These are phyloP conservation scores for Niveomyces coronatus DNA, from an alignment of 2,329 filamentous ascomycete species.

Conservation along the genomic window DNA sequence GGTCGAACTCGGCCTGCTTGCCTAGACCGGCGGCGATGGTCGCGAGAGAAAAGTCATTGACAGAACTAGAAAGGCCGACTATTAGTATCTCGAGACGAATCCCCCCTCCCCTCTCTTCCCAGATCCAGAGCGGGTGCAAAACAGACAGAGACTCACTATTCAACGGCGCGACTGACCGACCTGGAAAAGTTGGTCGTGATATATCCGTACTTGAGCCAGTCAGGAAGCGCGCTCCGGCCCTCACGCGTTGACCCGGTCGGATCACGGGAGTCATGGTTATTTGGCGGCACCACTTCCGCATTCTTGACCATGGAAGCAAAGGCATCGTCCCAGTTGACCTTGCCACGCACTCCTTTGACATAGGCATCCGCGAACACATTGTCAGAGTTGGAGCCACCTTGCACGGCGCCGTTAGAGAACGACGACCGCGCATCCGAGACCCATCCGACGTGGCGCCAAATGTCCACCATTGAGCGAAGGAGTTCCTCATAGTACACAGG, in stretches of 20 bases:
- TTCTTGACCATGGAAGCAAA: slow-evolving; percentile 56
- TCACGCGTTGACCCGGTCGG: slow-evolving; percentile 53
- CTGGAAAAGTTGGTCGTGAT: slow-evolving; percentile 53
- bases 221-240: slow-evolving; percentile 56
- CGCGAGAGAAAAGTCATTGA: slow-evolving; percentile 58
- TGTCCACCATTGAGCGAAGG: slow-evolving; percentile 56
- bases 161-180: slow-evolving; percentile 53
- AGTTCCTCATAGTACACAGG: slow-evolving; percentile 53
- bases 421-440: slow-evolving; percentile 57
- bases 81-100: too few relatives aligned
- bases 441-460: slow-evolving; percentile 55
- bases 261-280: slow-evolving; percentile 48
- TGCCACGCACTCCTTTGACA: slow-evolving; percentile 54
- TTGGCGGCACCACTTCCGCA: slow-evolving; percentile 51
- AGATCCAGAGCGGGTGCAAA: neutral
- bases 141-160: slow-evolving; percentile 40
- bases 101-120: too few relatives aligned
- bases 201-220: slow-evolving; percentile 55
- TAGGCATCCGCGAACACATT: slow-evolving; percentile 65
- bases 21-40: slow-evolving; percentile 52
- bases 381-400: slow-evolving; percentile 61
- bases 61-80: slow-evolving; percentile 25
- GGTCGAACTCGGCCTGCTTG: slow-evolving; percentile 38
- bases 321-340: slow-evolving; percentile 53
- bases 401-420: slow-evolving; percentile 58